Evolutionary conservation across 306 rosid species (phyloP).

Genomic region (Morella rubra): DNA sequence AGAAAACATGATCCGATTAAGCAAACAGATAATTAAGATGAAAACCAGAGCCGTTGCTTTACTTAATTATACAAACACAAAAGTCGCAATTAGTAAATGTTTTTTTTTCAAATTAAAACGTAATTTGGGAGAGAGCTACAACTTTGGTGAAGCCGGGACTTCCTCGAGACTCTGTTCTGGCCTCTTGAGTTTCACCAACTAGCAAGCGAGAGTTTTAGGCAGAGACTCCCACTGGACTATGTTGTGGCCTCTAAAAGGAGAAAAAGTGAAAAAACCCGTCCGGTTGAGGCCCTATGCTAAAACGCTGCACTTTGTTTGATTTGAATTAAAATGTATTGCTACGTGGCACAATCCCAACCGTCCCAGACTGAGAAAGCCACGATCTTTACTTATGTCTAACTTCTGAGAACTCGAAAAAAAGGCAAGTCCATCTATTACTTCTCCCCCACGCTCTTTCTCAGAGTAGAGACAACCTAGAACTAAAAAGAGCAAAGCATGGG

Average conservation of each 20-base stretch:
- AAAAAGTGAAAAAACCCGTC: neutral
- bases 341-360: neutral
- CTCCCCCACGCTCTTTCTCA: neutral
- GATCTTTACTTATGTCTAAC: too few relatives aligned
- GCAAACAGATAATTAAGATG: neutral
- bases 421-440: neutral
- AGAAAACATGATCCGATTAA: neutral
- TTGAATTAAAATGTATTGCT: neutral
- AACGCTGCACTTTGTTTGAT: neutral
- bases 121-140: neutral
- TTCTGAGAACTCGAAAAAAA: too few relatives aligned
- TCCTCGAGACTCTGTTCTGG: neutral
- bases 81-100: too few relatives aligned
- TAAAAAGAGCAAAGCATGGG: slow-evolving; percentile 46
- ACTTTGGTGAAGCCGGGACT: neutral
- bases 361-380: neutral
- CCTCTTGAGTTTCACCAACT: neutral
- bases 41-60: neutral
- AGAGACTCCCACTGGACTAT: too few relatives aligned
- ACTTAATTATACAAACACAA: too few relatives aligned
- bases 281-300: neutral
- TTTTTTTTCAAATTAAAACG: neutral
- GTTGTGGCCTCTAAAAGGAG: too few relatives aligned
- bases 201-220: too few relatives aligned
- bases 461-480: neutral